Evolutionary conservation across 108 stramenopile species (phyloP).

Genomic region (Craspedostauros australis): DNA sequence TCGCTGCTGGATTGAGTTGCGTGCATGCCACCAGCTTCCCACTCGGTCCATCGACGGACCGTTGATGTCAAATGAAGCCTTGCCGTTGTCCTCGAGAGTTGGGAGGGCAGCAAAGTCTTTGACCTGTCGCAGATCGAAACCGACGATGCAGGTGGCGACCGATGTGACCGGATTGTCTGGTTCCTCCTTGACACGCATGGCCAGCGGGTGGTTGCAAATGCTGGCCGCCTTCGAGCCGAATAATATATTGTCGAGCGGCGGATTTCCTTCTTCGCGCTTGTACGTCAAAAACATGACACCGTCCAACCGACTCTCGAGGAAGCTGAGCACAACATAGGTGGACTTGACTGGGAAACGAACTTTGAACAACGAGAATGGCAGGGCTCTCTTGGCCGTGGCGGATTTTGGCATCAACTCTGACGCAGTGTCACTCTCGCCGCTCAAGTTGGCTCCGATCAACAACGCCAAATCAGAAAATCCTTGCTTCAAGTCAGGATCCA

Average conservation of each 20-base stretch:
- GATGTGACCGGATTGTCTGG: slow-evolving; percentile 17
- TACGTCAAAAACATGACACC: slow-evolving; percentile 73
- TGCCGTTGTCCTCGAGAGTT: slow-evolving; percentile 42
- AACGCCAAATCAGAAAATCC: slow-evolving; percentile 43
- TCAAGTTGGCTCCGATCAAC: slow-evolving; percentile 55
- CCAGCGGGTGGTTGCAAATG: slow-evolving; percentile 71
- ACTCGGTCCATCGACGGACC: slow-evolving; percentile 51
- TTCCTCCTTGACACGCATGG: slow-evolving; percentile 53
- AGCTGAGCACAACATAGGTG: slow-evolving; percentile 69
- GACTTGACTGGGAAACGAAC: slow-evolving; percentile 65
- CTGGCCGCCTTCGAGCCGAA: slow-evolving; percentile 57
- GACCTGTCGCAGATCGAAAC: slow-evolving; percentile 74
- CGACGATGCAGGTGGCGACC: slow-evolving; percentile 53
- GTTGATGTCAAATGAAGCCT: slow-evolving; percentile 51
- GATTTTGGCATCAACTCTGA: slow-evolving; percentile 15
- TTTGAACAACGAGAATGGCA: slow-evolving; percentile 58
- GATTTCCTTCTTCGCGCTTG: slow-evolving; percentile 65
- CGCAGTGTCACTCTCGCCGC: slow-evolving; percentile 36
- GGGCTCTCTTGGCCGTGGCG: slow-evolving; percentile 17
- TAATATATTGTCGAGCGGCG: slow-evolving; percentile 53
- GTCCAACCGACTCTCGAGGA: slow-evolving; percentile 69
- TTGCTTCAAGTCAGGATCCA: slow-evolving; percentile 41
- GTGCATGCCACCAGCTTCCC: slow-evolving; percentile 65
- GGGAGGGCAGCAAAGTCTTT: slow-evolving; percentile 62
- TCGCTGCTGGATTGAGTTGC: slow-evolving; percentile 67